Percentiles rank a stretch among this genome's conserved stretches.
These are phyloP conservation scores for Citrullus mucosospermus DNA, from an alignment of 306 rosid species.

Conservation along the genomic window DNA sequence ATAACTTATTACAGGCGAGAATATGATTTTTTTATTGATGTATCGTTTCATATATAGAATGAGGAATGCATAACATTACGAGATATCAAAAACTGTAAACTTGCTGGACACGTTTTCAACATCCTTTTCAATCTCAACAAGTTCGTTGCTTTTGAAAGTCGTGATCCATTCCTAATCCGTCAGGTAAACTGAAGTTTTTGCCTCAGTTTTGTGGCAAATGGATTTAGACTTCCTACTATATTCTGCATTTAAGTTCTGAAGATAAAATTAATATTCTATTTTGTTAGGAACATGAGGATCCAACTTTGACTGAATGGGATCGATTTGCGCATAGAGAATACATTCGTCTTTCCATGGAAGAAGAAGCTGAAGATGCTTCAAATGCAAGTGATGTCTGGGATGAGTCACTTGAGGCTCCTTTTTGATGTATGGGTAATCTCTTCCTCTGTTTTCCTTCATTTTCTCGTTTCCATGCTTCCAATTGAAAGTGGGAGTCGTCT, in stretches of 20 bases:
- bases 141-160: conserved; percentile 95
- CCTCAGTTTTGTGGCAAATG: background rate
- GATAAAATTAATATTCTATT: conserved; percentile 16
- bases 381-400: conserved; percentile 99
- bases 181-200: conserved; percentile 47
- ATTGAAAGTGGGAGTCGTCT: background rate
- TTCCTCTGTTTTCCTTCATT: background rate
- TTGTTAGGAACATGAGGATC: conserved; percentile 93
- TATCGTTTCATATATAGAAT: conserved; percentile 20
- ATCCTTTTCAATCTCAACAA: conserved; percentile 91
- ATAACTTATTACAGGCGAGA: background rate
- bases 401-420: conserved; percentile 93
- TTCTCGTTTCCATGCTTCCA: background rate
- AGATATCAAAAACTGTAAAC: conserved; percentile 81
- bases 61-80: conserved; percentile 60
- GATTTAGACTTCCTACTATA: background rate
- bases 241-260: background rate
- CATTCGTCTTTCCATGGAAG: conserved; percentile 97
- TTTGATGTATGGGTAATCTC: conserved; percentile 22
- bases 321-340: conserved; percentile 98
- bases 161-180: conserved; percentile 93
- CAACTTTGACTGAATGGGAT: conserved; percentile 97
- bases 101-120: conserved; percentile 86
- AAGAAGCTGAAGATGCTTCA: conserved; percentile 95
- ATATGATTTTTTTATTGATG: background rate